A percentile compares a stretch with the other conserved stretches of the same genome.
Evolutionary conservation across 352 stramenopile species (phyloP).

Genomic region (Globisporangium abappressorium): DNA sequence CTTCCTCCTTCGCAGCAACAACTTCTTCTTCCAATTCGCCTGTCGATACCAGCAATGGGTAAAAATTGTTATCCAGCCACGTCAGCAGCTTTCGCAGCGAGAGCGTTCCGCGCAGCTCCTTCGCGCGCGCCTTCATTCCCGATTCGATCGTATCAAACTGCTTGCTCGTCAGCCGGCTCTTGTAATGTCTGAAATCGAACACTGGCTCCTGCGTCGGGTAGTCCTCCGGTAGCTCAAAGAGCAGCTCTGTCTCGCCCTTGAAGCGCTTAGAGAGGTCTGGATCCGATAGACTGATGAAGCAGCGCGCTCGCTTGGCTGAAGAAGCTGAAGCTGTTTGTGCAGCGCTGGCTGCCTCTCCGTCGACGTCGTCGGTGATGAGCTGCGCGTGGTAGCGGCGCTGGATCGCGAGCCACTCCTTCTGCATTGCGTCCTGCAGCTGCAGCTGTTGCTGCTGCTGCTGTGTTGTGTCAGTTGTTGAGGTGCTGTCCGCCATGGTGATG

Average conservation of each 20-base stretch:
- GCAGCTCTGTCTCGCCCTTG: slow-evolving; percentile 54
- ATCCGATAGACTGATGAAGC: slow-evolving; percentile 62
- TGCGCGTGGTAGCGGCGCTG: slow-evolving; percentile 63
- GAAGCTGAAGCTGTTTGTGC: background rate
- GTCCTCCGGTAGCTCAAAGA: slow-evolving; percentile 41
- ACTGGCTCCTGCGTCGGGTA: slow-evolving; percentile 48
- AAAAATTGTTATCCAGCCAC: slow-evolving; percentile 84
- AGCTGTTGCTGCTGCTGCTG: slow-evolving; percentile 29
- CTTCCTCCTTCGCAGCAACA: slow-evolving; percentile 9
- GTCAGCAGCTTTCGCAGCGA: slow-evolving; percentile 71
- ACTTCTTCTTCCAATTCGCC: background rate
- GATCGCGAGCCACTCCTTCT: slow-evolving; percentile 65
- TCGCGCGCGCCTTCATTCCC: slow-evolving; percentile 35
- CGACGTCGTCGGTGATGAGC: slow-evolving; percentile 18
- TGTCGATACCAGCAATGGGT: slow-evolving; percentile 22
- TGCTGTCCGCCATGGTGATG: background rate
- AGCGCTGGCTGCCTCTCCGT: background rate
- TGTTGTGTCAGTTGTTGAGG: background rate
- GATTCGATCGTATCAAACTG: slow-evolving; percentile 36
- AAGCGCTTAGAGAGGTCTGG: slow-evolving; percentile 53
- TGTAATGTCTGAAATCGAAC: slow-evolving; percentile 58
- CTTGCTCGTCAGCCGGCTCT: slow-evolving; percentile 30
- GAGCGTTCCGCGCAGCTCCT: slow-evolving; percentile 43
- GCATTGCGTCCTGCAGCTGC: slow-evolving; percentile 29
- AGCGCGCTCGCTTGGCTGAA: slow-evolving; percentile 23